These are phyloP conservation scores for Cladosporium sp. DNA, from an alignment of 2,329 filamentous ascomycete genomes.

Conservation along the genomic window DNA sequence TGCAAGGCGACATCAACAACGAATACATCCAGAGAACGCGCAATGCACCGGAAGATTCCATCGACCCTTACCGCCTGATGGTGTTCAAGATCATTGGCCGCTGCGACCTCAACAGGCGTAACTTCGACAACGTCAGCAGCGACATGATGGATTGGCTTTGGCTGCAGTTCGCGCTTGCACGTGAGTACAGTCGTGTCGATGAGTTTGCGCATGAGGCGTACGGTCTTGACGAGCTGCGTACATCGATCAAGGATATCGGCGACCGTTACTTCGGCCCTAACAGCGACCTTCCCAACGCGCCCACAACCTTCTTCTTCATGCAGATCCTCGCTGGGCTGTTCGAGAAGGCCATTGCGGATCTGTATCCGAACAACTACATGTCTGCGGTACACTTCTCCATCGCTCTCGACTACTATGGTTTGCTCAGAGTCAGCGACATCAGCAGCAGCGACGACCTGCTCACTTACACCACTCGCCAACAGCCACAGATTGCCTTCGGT, in stretches of 20 bases:
- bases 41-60: conserved; percentile 80
- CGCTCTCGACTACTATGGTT: conserved; percentile 82
- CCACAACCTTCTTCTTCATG: conserved; percentile 90
- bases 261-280: conserved; percentile 86
- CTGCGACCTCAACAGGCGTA: conserved; percentile 60
- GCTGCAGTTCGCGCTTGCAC: conserved; percentile 64
- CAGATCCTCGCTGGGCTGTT: conserved; percentile 90
- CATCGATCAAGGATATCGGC: conserved; percentile 83
- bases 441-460: conserved; percentile 68
- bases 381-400: conserved; percentile 95
- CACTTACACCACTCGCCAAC: conserved; percentile 65
- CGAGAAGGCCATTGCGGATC: conserved; percentile 86
- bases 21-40: conserved; percentile 85
- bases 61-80: conserved; percentile 93
- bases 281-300: conserved; percentile 74
- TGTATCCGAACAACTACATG: conserved; percentile 88
- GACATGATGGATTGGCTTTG: conserved; percentile 68
- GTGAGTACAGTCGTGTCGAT: conserved; percentile 61
- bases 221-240: conserved; percentile 68
- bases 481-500: conserved; percentile 89
- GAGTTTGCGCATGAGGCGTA: conserved; percentile 64
- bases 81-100: conserved; percentile 97
- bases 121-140: conserved; percentile 58
- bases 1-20: conserved; percentile 84
- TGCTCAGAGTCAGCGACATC: conserved; percentile 84